Evolutionary conservation across 2,329 filamentous ascomycete species (phyloP).

Genomic region (Sclerotinia nivalis): DNA sequence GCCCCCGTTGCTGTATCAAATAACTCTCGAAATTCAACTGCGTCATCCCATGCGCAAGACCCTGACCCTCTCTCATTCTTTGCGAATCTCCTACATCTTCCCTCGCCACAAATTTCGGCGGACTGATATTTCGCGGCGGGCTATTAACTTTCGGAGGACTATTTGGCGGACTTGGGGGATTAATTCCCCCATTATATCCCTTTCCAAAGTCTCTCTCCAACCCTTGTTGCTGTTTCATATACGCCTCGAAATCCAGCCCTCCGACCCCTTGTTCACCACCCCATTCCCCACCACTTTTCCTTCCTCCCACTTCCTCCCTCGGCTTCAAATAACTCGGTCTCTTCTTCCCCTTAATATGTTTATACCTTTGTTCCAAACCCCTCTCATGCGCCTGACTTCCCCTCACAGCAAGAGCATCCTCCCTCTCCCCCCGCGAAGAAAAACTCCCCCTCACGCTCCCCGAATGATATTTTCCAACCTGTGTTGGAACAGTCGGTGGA

Average conservation of each 20-base stretch:
- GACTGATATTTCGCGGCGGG: background rate
- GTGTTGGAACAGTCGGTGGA: background rate
- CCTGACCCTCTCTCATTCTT: background rate
- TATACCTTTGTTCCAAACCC: constrained; percentile 6
- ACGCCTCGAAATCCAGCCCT: background rate
- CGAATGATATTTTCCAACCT: constrained; percentile 12
- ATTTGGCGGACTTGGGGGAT: background rate
- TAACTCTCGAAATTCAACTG: background rate
- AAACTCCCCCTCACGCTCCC: constrained; percentile 14
- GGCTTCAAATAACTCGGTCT: constrained; percentile 7
- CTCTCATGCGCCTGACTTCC: background rate
- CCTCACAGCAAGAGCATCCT: background rate
- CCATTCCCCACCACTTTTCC: background rate
- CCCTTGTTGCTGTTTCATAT: constrained; percentile 5
- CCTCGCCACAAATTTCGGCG: background rate
- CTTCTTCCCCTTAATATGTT: constrained; percentile 1
- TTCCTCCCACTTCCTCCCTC: background rate
- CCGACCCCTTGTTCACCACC: background rate
- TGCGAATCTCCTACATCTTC: background rate
- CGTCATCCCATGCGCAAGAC: background rate
- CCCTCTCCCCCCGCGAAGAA: background rate
- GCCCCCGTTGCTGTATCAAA: constrained; percentile 1
- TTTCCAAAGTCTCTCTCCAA: constrained; percentile 21
- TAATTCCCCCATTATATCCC: background rate
- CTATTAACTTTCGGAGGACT: background rate